These are phyloP conservation scores for Arthrocladium fulminans DNA, from an alignment of 2,329 filamentous ascomycete species.

Conservation along the genomic window DNA sequence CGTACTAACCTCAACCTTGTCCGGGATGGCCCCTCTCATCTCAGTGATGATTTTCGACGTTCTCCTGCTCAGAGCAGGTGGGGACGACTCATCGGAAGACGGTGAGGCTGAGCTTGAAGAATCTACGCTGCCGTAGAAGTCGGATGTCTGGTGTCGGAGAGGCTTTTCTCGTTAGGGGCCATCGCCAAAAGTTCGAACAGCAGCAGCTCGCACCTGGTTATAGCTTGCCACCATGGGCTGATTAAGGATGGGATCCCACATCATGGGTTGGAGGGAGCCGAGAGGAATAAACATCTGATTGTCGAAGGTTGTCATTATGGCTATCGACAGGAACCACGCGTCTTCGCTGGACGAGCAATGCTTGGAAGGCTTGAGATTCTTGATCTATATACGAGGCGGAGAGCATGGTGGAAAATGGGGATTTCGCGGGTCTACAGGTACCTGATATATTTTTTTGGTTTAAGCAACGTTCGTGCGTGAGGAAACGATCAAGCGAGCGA, in stretches of 20 bases:
- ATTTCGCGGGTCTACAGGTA: not conserved
- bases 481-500: not conserved
- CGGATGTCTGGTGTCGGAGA: conserved; percentile 15
- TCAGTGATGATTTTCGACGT: conserved; percentile 12
- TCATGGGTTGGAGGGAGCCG: not conserved
- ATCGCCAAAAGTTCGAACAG: not conserved
- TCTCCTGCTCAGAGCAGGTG: conserved; percentile 9
- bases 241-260: not conserved
- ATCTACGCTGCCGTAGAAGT: conserved; percentile 19
- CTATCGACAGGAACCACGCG: not conserved
- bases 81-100: conserved; percentile 14
- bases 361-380: no score
- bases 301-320: not conserved
- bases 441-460: not conserved
- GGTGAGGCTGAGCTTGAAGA: conserved; percentile 12
- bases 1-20: conserved; percentile 20
- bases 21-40: conserved; percentile 17
- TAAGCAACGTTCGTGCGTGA: not conserved
- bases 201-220: not conserved
- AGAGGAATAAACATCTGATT: not conserved
- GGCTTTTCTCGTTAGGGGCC: conserved; percentile 11
- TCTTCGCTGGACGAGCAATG: no score
- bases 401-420: not conserved
- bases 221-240: not conserved
- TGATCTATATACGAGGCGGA: not conserved